Evolutionary conservation across 805 yeast genomes (phyloP), one percentile per base, ranked within the genome.

Genomic region (Ogataea nonfermentans): DNA sequence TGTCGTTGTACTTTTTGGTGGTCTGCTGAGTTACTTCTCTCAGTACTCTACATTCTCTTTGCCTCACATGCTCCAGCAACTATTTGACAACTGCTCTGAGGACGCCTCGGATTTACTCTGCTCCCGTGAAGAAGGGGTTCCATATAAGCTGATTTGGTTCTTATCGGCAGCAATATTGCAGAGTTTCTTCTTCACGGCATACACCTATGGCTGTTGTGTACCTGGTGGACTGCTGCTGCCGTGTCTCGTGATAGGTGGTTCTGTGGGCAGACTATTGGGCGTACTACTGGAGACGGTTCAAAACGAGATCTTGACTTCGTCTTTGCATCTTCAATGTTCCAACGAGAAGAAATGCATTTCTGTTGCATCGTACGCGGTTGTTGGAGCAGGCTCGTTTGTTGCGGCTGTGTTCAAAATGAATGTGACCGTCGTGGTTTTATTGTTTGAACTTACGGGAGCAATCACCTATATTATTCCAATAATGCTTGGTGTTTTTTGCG

Each of bases 401-500:
- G 78, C 93, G 0, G 95, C 95, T 4, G 78, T 82, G 11, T 85
- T 95, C 3, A 78, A 86, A 48, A 74, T 87, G 63, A 85, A 90
- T 4, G 81, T 86, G 47, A 75, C 88, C 30, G 80, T 83, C 6
- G 95, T 86, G 12, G 90, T 87, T 6, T 77, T 88, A 17, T 69
- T 86, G 47, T 84, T 85, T 59, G 96, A 87, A 59, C 65, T 87
- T 27, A 85, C 95, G 0, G 96, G 95, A 17, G 96, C 95, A 0
- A 70, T 88, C 34, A 75, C 84, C 0, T 87, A 87, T 54, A 88
- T 86, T 2, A 66, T 87, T 30, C 96, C 96, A 0, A 83, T 87
- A 22, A 87, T 87, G 96, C 66, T 79, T 10, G 83, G 90, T 1
- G 95, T 86, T 2, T 74, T 88, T 68, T 70, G 80, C 7, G 77